Percentiles rank a stretch among this genome's conserved stretches.
phyloP scores from a whole-genome alignment of 805 yeast genomes.

The Grigorovia yakushimaensis region DNA sequence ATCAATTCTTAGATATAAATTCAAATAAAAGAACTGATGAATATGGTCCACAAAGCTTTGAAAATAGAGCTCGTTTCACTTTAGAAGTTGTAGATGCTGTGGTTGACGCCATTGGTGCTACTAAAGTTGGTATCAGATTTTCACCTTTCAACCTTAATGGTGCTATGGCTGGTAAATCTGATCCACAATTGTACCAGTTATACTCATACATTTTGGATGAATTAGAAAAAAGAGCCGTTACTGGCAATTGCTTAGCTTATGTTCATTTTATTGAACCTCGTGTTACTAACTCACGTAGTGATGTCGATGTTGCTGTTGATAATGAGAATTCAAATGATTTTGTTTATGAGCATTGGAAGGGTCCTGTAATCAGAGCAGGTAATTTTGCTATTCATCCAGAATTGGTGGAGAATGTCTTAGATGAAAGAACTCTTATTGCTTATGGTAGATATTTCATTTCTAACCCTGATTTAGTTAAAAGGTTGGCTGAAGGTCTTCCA shows the following conservation, averaged over 20 bases:
- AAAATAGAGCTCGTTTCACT: slow-evolving; percentile 36
- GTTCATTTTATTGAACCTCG: slow-evolving; percentile 40
- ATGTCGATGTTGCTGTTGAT: slow-evolving; percentile 15
- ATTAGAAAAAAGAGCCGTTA: slow-evolving; percentile 30
- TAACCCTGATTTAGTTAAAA: slow-evolving; percentile 45
- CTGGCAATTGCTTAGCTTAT: slow-evolving; percentile 33
- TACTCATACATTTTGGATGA: slow-evolving; percentile 34
- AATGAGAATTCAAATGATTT: slow-evolving; percentile 23
- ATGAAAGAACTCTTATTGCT: slow-evolving; percentile 30
- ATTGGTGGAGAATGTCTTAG: slow-evolving; percentile 20
- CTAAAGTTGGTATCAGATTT: slow-evolving; percentile 36
- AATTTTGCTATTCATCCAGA: slow-evolving; percentile 18
- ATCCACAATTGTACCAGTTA: slow-evolving; percentile 30
- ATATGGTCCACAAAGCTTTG: slow-evolving; percentile 42
- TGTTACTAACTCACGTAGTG: slow-evolving; percentile 18
- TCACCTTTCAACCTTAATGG: slow-evolving; percentile 37
- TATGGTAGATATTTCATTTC: slow-evolving; percentile 42
- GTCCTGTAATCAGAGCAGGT: slow-evolving; percentile 33
- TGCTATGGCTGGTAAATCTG: slow-evolving; percentile 30
- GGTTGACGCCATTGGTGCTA: slow-evolving; percentile 42
- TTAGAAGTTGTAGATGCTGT: slow-evolving; percentile 44
- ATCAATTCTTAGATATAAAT: slow-evolving; percentile 42
- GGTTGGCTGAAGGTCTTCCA: slow-evolving; percentile 33
- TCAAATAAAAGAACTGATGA: slow-evolving; percentile 40
- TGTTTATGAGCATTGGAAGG: slow-evolving; percentile 34